phyloP scores from a whole-genome alignment of 208 protist genomes.

The Spongospora subterranea region DNA sequence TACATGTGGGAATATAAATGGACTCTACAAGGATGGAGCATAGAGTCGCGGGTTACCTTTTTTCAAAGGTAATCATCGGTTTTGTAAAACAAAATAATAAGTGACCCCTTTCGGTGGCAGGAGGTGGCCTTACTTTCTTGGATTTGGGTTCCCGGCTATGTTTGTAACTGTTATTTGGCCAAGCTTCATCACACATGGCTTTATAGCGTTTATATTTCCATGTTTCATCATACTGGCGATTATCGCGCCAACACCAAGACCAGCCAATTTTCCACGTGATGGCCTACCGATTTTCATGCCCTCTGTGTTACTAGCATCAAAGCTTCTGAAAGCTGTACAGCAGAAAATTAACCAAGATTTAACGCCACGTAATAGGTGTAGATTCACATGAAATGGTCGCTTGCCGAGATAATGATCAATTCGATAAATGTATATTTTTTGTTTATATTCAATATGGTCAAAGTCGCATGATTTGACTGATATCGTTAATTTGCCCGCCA shows the following conservation, averaged over 20 bases:
- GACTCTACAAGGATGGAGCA: constrained; percentile 39
- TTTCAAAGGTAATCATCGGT: not conserved
- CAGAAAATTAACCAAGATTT: too few species aligned
- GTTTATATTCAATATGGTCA: too few species aligned
- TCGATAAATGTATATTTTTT: too few species aligned
- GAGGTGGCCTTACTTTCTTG: constrained; percentile 26
- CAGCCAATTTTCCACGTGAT: not conserved
- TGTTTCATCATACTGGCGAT: constrained; percentile 56
- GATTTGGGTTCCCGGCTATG: constrained; percentile 35
- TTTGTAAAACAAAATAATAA: not conserved
- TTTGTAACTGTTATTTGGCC: constrained; percentile 24
- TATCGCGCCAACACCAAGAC: not conserved
- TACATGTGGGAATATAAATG: constrained; percentile 56
- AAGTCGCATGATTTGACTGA: not conserved
- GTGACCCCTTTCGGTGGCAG: not conserved
- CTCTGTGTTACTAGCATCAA: not conserved
- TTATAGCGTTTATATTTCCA: constrained; percentile 27
- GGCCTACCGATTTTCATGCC: constrained; percentile 14
- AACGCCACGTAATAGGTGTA: too few species aligned
- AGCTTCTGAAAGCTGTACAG: too few species aligned
- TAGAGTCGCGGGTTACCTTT: not conserved
- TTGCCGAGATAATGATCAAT: too few species aligned
- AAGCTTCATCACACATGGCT: not conserved
- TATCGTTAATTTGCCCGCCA: constrained; percentile 17
- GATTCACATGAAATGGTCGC: too few species aligned